A percentile compares a stretch with the other conserved stretches of the same genome.
Evolutionary conservation across 106 monocot genomes (phyloP).

Genomic region (Dioscorea zingiberensis): DNA sequence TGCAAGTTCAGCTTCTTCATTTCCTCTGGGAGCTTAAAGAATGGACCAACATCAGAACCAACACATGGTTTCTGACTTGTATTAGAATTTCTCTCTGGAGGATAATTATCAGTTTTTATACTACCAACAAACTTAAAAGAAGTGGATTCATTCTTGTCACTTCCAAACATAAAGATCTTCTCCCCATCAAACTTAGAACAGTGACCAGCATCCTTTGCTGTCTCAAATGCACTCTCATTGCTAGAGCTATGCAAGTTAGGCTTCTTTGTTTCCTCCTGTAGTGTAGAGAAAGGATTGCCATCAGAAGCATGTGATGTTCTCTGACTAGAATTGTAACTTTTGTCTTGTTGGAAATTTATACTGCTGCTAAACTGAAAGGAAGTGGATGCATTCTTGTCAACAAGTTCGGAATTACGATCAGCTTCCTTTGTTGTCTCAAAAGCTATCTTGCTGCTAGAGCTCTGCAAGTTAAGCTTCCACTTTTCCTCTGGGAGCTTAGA

Average conservation of each 20-base stretch:
- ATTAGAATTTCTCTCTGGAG: not conserved
- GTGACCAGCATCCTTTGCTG: not conserved
- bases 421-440: not conserved
- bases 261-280: constrained; percentile 23
- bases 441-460: not conserved
- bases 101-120: not conserved
- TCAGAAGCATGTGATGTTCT: not conserved
- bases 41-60: not conserved
- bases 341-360: not conserved
- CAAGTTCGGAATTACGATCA: not conserved
- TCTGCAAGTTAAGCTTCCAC: constrained; percentile 5
- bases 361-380: not conserved
- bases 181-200: not conserved
- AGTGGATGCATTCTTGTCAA: not conserved
- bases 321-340: not conserved
- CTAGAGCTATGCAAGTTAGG: constrained; percentile 8
- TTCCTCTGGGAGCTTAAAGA: not conserved
- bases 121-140: not conserved
- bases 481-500: not conserved
- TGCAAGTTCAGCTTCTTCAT: constrained; percentile 6
- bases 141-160: not conserved
- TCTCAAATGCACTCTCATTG: not conserved
- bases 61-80: not conserved
- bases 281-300: not conserved
- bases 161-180: constrained; percentile 10